Conservation (phyloP, 805 yeast species). For the Nakazawaea ambrosiae region DNA sequence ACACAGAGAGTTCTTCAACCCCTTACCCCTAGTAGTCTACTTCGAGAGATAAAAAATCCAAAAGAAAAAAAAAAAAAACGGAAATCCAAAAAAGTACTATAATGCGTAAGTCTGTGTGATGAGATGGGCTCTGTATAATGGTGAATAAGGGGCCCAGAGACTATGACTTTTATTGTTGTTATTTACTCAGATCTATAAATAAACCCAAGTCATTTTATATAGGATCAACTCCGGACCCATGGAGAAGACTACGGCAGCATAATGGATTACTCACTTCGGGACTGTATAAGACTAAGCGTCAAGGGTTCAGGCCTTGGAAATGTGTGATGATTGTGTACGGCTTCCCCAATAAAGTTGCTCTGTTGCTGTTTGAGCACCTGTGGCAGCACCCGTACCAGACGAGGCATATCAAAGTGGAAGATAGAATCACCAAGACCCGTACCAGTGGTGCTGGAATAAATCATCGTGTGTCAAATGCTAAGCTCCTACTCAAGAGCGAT, state of each 20-base stretch:
- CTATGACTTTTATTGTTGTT: conserved; percentile 56
- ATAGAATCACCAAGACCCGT: conserved; percentile 31
- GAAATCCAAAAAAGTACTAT: background rate
- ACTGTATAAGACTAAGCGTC: conserved; percentile 56
- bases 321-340: conserved; percentile 60
- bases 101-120: too few relatives aligned
- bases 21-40: background rate
- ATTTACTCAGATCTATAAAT: conserved; percentile 54
- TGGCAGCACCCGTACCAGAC: conserved; percentile 71
- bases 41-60: background rate
- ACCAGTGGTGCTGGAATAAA: conserved; percentile 34
- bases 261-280: conserved; percentile 59
- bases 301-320: conserved; percentile 67
- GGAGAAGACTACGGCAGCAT: conserved; percentile 63
- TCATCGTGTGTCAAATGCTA: conserved; percentile 40
- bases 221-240: conserved; percentile 80
- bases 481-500: conserved; percentile 32
- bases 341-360: conserved; percentile 62
- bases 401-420: conserved; percentile 40
- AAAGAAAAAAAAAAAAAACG: too few relatives aligned
- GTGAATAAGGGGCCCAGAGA: background rate
- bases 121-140: too few relatives aligned
- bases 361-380: conserved; percentile 80
- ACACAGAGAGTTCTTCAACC: too few relatives aligned
- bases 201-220: conserved; percentile 59